Percentiles rank a stretch among this genome's conserved stretches.
Conservation (phyloP, 129 eudicot genomes). For the Tagetes erecta region DNA sequence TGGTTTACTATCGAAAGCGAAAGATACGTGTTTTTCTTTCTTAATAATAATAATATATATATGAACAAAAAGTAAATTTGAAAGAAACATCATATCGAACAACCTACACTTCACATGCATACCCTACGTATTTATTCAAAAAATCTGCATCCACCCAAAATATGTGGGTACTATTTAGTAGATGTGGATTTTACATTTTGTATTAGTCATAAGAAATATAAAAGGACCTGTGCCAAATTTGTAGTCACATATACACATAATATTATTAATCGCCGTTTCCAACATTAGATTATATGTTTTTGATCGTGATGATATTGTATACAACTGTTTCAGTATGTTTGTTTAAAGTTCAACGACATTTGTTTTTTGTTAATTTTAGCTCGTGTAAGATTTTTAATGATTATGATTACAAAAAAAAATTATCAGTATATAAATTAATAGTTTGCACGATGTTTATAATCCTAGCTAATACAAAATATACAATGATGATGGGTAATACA, state of each 20-base stretch:
- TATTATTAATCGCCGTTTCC: too few relatives aligned
- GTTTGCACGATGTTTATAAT: too few relatives aligned
- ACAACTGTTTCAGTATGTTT: too few relatives aligned
- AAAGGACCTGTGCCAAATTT: neutral
- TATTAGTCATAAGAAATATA: neutral
- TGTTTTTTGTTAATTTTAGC: too few relatives aligned
- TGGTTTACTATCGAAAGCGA: neutral
- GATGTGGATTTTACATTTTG: neutral
- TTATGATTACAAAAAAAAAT: too few relatives aligned
- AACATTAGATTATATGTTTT: too few relatives aligned
- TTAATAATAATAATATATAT: neutral
- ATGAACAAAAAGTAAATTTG: neutral
- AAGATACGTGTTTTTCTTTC: neutral
- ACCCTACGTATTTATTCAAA: neutral
- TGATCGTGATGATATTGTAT: too few relatives aligned
- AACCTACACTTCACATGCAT: neutral
- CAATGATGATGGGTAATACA: too few relatives aligned
- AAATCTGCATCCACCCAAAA: slow-evolving; percentile 1
- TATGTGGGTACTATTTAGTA: neutral
- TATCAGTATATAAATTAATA: too few relatives aligned
- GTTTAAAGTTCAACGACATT: too few relatives aligned
- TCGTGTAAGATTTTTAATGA: too few relatives aligned
- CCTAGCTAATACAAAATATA: too few relatives aligned
- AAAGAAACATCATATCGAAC: neutral
- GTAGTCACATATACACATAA: neutral